These are phyloP conservation scores for Kluyveromyces marxianus DNA, from an alignment of 1,139 yeast genomes.

Conservation along the genomic window DNA sequence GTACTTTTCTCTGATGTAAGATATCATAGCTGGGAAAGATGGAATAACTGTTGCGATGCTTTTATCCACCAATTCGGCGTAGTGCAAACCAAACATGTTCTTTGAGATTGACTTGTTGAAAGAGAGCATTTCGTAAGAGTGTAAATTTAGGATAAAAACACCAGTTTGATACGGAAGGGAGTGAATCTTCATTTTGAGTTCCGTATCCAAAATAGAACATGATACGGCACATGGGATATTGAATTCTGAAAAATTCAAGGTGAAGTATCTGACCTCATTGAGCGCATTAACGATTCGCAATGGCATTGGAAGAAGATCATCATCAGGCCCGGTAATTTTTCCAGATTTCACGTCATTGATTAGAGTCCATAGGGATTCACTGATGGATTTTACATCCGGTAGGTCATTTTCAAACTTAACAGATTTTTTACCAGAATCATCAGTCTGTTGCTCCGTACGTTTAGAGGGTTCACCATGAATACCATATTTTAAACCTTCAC, in stretches of 20 bases:
- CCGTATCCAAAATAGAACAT: constrained; percentile 44
- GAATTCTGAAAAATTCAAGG: constrained; percentile 40
- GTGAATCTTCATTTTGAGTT: constrained; percentile 50
- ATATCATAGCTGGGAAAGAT: constrained; percentile 48
- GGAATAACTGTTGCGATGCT: constrained; percentile 59
- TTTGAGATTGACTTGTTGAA: constrained; percentile 75
- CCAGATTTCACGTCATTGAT: constrained; percentile 24
- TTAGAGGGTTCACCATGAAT: background rate
- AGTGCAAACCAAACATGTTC: constrained; percentile 63
- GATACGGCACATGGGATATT: constrained; percentile 66
- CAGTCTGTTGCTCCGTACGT: background rate
- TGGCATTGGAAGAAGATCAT: constrained; percentile 33
- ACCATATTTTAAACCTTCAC: constrained; percentile 15
- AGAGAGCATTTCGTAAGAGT: constrained; percentile 19
- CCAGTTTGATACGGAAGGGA: constrained; percentile 86
- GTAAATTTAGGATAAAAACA: constrained; percentile 51
- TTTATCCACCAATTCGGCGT: constrained; percentile 42
- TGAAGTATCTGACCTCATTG: constrained; percentile 55
- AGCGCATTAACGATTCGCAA: constrained; percentile 37
- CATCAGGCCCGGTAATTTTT: constrained; percentile 26
- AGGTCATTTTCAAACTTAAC: constrained; percentile 29
- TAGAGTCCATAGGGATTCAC: constrained; percentile 26
- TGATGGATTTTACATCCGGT: constrained; percentile 20
- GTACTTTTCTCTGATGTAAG: constrained; percentile 39
- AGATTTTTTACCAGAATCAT: constrained; percentile 23